Evolutionary conservation across 2,329 filamentous ascomycete genomes (phyloP).

Genomic region (Mycosphaerella sp.): DNA sequence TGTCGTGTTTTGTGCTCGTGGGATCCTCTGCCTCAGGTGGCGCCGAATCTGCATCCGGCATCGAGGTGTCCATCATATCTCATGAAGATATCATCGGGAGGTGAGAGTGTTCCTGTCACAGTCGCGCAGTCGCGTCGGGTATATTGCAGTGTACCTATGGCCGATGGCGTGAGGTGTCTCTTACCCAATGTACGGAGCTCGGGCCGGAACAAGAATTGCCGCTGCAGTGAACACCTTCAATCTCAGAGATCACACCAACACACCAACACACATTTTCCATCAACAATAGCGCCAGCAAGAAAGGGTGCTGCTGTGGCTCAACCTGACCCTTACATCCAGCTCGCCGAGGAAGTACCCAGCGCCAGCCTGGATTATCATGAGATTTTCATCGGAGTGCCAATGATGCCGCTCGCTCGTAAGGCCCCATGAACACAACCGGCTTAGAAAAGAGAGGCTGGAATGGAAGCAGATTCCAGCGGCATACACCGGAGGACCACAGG

Average conservation of each 20-base stretch:
- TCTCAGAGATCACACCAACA: neutral
- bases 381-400: too few species aligned
- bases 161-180: neutral
- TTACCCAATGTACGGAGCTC: neutral
- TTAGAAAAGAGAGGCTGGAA: too few species aligned
- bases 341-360: neutral
- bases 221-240: neutral
- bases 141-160: neutral
- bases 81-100: neutral
- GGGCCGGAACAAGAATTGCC: too few species aligned
- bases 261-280: neutral
- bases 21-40: neutral
- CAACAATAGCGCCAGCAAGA: neutral
- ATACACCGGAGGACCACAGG: too few species aligned
- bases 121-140: neutral
- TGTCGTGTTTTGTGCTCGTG: neutral
- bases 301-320: neutral
- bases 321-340: neutral
- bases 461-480: too few species aligned
- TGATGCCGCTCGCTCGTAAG: too few species aligned
- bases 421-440: too few species aligned
- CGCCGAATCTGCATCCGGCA: conserved; percentile 5
- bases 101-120: neutral
- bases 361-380: neutral
- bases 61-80: conserved; percentile 5